Evolutionary conservation across 2,329 filamentous ascomycete species (phyloP).

Genomic region (Huntiella bhutanensis): DNA sequence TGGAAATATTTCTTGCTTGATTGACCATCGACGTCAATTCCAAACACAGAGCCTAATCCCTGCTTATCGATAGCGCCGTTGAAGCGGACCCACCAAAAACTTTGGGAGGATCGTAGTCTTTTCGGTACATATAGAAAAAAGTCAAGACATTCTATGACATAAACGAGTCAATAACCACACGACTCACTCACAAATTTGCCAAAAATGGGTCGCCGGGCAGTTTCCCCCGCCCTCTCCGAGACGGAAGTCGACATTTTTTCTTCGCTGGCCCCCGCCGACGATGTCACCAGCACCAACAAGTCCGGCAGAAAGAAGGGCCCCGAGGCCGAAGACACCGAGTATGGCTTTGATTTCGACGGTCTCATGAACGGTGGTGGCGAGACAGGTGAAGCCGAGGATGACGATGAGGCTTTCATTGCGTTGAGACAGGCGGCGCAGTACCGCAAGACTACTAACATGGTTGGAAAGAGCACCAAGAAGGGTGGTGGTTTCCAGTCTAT

Average conservation of each 20-base stretch:
- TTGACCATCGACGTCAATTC: no score
- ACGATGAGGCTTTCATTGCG: conserved; percentile 80
- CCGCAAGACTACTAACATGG: conserved; percentile 62
- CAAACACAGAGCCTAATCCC: no score
- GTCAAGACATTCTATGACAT: no score
- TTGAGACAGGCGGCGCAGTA: conserved; percentile 73
- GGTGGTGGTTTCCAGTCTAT: conserved; percentile 93
- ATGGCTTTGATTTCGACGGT: conserved; percentile 38
- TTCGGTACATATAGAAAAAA: no score
- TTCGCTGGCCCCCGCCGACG: conserved; percentile 48
- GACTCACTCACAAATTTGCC: not conserved
- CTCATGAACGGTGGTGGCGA: conserved; percentile 36
- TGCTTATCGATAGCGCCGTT: no score
- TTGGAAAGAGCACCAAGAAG: conserved; percentile 78
- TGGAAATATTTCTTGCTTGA: no score
- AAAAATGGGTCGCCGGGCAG: conserved; percentile 51
- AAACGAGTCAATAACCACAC: no score
- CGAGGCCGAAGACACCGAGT: conserved; percentile 17
- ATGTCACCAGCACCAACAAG: conserved; percentile 26
- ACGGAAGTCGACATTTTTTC: conserved; percentile 79
- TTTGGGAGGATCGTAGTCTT: no score
- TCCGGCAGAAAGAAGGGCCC: conserved; percentile 18
- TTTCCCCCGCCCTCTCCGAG: conserved; percentile 72
- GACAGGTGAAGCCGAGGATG: conserved; percentile 33
- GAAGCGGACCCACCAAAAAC: no score